Percentiles rank a stretch among this genome's conserved stretches.
These are phyloP conservation scores for Tylopilus plumbeoviolaceoides DNA, from an alignment of 768 basidiomycete species.

Conservation along the genomic window DNA sequence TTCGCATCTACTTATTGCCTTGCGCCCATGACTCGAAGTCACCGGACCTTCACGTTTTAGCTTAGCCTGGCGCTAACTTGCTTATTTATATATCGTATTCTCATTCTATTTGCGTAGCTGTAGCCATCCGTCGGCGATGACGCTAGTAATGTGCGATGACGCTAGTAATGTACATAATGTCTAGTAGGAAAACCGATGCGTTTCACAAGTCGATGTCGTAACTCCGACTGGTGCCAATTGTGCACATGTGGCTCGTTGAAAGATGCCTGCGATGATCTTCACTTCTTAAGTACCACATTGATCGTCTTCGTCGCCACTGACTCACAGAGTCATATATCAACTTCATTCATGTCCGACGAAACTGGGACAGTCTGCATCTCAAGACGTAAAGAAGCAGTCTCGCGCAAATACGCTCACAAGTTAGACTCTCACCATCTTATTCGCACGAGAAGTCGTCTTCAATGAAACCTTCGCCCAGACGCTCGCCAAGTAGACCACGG, in stretches of 20 bases:
- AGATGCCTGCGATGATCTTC: constrained; percentile 12
- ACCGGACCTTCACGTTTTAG: constrained; percentile 1
- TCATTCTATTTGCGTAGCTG: constrained; percentile 10
- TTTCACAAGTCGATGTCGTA: background rate
- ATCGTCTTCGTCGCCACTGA: constrained; percentile 14
- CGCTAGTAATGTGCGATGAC: constrained; percentile 12
- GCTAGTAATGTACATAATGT: constrained; percentile 19
- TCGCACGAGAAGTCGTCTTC: background rate
- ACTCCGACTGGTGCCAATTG: no score
- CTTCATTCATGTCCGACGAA: constrained; percentile 22
- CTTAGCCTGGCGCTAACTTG: constrained; percentile 18
- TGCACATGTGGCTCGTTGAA: background rate
- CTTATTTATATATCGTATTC: constrained; percentile 25
- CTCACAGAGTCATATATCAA: constrained; percentile 6
- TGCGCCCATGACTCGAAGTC: constrained; percentile 11
- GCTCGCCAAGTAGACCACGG: background rate
- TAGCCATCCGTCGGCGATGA: constrained; percentile 2
- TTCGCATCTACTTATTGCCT: constrained; percentile 11
- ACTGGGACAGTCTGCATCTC: background rate
- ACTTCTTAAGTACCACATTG: constrained; percentile 10
- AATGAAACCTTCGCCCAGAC: background rate
- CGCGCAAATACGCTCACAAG: background rate
- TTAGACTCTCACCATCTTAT: background rate
- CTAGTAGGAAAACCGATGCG: background rate
- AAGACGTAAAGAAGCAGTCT: constrained; percentile 7